Evolutionary conservation across 257 asterid species (phyloP), one percentile per base, ranked within the genome.

Genomic region (Primulina eburnea): DNA sequence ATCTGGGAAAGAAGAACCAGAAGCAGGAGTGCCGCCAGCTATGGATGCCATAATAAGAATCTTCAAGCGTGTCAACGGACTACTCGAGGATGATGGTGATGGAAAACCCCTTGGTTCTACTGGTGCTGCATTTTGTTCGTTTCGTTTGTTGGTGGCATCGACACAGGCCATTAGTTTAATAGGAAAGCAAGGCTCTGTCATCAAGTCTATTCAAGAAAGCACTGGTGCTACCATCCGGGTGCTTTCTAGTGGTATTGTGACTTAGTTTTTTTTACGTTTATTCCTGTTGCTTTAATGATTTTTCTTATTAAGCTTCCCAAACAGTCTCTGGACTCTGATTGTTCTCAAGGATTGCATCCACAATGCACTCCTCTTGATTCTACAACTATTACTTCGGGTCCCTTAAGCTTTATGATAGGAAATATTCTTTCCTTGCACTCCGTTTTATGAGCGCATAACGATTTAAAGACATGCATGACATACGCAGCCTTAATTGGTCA

Each of bases 1-100:
- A 64, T 76, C 91, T 83, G 97, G 92, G 58, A 85, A 84, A 73
- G 97, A 90, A 85, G 92, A 90, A 50, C 97, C 93, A 67, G 97
- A 86, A 16, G 81, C 76, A 59, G 79, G 75, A 28, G 20, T 88
- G 29, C 81, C 95, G 52, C 94, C 95, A 35, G 97, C 97, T 17
- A 86, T 90, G 89, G 92, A 88, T 79, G 95, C 93, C 60, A 72
- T 77, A 69, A 20, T 90, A 43, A 86, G 90, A 81, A 74, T 90
- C 68, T 86, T 85, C 77, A 88, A 85, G 72, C 86, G 90, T 43
- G 73, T 90, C 43, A 77, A 76, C 67, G 95, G 95, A 33, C 78
- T 86, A 35, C 75, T 84, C 68, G 85, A 81, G 77, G 70, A 71
- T 78, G 84, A 73, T 12, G 78, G 77, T 53, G 89, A 76, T 78